Evolutionary conservation across 2,329 filamentous ascomycete species (phyloP).

Genomic region (Cladosporium sp.): DNA sequence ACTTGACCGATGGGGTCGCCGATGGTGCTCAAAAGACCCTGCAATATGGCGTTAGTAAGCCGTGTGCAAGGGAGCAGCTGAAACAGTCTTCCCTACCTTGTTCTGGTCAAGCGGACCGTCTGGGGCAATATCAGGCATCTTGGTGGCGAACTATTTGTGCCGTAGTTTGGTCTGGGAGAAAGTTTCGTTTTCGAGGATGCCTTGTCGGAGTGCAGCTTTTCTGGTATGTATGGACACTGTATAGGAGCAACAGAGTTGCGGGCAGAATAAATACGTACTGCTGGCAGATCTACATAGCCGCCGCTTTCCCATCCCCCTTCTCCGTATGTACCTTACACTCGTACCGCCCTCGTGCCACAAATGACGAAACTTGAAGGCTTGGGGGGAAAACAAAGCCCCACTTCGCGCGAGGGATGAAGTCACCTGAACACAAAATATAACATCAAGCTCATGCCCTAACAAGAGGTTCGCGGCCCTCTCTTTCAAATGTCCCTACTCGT

Average conservation of each 20-base stretch:
- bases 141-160: not conserved
- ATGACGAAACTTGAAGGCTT: not conserved
- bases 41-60: not conserved
- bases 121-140: constrained; percentile 22
- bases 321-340: not conserved
- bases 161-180: no score
- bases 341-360: not conserved
- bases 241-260: no score
- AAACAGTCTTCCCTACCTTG: constrained; percentile 16
- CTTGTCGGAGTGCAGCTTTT: no score
- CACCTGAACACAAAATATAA: no score
- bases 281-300: not conserved
- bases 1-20: constrained; percentile 31
- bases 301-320: not conserved
- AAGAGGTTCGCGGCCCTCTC: no score
- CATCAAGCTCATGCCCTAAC: no score
- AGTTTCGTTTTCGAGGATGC: not conserved
- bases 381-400: not conserved
- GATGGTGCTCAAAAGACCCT: constrained; percentile 27
- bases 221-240: no score
- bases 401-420: no score
- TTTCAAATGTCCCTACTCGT: no score
- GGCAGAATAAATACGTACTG: not conserved
- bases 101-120: constrained; percentile 22
- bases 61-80: not conserved